phyloP scores from a whole-genome alignment of 495 filamentous ascomycete genomes.

The Tuber microsphaerosporum region DNA sequence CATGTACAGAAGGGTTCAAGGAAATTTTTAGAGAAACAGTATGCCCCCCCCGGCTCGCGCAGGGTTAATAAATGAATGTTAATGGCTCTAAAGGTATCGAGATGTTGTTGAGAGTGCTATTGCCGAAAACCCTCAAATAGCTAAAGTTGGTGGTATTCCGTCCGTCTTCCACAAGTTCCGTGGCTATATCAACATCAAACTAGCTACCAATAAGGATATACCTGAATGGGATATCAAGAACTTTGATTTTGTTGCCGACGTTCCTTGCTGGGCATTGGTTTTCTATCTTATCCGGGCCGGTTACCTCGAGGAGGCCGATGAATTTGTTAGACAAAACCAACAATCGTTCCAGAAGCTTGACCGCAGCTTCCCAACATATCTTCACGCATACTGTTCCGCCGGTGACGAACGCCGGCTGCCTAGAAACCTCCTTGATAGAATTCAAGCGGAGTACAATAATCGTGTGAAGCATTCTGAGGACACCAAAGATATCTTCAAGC shows the following conservation, averaged over 20 bases:
- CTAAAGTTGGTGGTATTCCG: conserved; percentile 80
- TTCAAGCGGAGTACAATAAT: conserved; percentile 81
- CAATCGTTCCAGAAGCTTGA: conserved; percentile 79
- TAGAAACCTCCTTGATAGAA: conserved; percentile 70
- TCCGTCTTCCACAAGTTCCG: conserved; percentile 81
- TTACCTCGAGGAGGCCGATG: conserved; percentile 70
- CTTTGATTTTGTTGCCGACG: conserved; percentile 38
- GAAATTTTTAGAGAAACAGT: conserved; percentile 40
- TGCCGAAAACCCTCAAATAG: conserved; percentile 74
- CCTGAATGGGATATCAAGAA: conserved; percentile 39
- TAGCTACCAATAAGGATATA: conserved; percentile 31
- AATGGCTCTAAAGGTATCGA: conserved; percentile 51
- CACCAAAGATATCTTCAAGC: conserved; percentile 86
- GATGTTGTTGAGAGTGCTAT: conserved; percentile 66
- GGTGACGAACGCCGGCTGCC: conserved; percentile 63
- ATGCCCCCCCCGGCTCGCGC: background rate
- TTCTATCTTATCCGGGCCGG: conserved; percentile 89
- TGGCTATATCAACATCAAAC: conserved; percentile 61
- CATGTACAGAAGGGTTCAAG: conserved; percentile 38
- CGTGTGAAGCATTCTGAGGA: conserved; percentile 74
- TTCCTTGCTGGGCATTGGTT: conserved; percentile 74
- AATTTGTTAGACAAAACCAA: conserved; percentile 72
- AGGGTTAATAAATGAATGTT: conserved; percentile 1
- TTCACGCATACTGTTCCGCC: conserved; percentile 67
- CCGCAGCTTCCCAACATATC: conserved; percentile 80